A percentile compares a stretch with the other conserved stretches of the same genome.
phyloP scores from a whole-genome alignment of 192 early-diverging fungal species.

The Coemansia sp. region DNA sequence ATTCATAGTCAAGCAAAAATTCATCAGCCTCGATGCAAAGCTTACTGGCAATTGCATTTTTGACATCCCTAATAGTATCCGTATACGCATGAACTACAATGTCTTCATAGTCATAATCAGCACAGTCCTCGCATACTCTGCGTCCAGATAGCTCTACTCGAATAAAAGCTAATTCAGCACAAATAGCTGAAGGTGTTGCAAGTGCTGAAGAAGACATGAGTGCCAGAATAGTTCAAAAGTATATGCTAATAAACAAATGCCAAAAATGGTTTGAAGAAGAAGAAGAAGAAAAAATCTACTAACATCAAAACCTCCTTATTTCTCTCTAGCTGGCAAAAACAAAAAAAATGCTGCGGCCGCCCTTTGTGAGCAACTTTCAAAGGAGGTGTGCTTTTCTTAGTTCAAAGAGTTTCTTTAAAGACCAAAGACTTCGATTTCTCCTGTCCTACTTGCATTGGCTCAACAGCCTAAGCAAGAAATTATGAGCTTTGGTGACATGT shows the following conservation, averaged over 20 bases:
- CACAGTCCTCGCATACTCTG: not conserved
- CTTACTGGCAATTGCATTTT: not conserved
- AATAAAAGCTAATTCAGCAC: not conserved
- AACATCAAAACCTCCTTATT: not conserved
- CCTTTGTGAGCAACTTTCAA: not conserved
- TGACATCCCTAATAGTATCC: not conserved
- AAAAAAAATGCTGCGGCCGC: not conserved
- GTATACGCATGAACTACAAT: not conserved
- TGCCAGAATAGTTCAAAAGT: not conserved
- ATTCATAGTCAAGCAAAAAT: not conserved
- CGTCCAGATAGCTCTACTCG: not conserved
- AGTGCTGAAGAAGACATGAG: not conserved
- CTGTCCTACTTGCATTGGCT: too few species aligned
- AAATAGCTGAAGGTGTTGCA: not conserved
- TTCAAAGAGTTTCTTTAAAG: not conserved
- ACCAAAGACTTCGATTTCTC: too few species aligned
- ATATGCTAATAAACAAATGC: not conserved
- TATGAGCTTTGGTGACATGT: too few species aligned
- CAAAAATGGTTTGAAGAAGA: not conserved
- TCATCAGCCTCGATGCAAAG: not conserved
- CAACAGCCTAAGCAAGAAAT: too few species aligned
- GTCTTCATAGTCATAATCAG: not conserved
- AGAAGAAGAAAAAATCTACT: not conserved
- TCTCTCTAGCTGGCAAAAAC: not conserved
- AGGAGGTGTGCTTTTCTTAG: not conserved